Percentiles rank a stretch among this genome's conserved stretches.
Evolutionary conservation across 1,284 basidiomycete genomes (phyloP).

Genomic region (Megacollybia platyphylla): DNA sequence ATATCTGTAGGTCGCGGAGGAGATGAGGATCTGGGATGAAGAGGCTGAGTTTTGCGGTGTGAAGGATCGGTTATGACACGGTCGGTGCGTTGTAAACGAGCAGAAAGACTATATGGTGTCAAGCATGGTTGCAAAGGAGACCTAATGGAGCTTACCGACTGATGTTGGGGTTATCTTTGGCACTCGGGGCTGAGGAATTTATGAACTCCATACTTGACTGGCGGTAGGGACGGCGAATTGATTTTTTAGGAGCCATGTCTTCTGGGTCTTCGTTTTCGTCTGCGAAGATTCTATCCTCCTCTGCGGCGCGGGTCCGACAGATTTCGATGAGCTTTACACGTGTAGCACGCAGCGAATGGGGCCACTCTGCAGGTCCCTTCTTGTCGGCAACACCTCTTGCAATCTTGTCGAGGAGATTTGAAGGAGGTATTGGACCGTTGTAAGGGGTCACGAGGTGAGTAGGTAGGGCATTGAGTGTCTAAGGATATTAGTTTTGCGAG

Average conservation of each 20-base stretch:
- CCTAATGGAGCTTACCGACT: neutral
- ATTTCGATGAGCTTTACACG: constrained; percentile 69
- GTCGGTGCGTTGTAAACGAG: constrained; percentile 55
- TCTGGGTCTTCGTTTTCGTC: constrained; percentile 23
- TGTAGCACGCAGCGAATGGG: constrained; percentile 66
- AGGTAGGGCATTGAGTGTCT: constrained; percentile 76
- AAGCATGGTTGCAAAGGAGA: neutral
- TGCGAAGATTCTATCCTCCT: constrained; percentile 22
- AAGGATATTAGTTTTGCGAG: constrained; percentile 4
- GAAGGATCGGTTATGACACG: constrained; percentile 33
- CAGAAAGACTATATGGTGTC: constrained; percentile 36
- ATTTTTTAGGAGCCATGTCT: constrained; percentile 8
- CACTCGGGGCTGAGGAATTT: constrained; percentile 28
- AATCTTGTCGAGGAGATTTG: constrained; percentile 74
- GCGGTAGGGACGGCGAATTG: constrained; percentile 45
- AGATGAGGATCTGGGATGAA: constrained; percentile 20
- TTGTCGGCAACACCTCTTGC: constrained; percentile 58
- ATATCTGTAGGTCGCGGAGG: constrained; percentile 22
- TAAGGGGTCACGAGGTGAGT: constrained; percentile 71
- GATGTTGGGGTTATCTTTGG: constrained; percentile 33
- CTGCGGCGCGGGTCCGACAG: constrained; percentile 47
- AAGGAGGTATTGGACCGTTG: constrained; percentile 66
- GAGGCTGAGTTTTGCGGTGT: constrained; percentile 25
- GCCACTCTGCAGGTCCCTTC: constrained; percentile 65
- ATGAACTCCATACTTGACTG: constrained; percentile 82